Evolutionary conservation across 139 green algal genomes (phyloP), one percentile per base, ranked within the genome.

Genomic region (Protoeuglena noctilucae): DNA sequence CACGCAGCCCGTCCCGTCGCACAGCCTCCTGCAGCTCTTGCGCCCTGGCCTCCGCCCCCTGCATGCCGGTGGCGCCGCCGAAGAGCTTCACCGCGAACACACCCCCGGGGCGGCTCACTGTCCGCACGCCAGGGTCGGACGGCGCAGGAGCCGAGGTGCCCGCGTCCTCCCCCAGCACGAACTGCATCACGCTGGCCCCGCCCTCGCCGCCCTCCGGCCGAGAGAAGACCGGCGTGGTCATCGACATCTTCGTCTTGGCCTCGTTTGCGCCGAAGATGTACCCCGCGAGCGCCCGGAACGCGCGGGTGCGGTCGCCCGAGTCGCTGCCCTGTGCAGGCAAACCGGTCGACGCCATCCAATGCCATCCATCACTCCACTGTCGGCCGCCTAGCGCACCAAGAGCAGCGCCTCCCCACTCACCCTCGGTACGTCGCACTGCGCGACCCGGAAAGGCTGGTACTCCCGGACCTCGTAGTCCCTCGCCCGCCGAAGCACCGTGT

Each of bases 191-290:
- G n/a, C n/a, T n/a, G n/a, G n/a, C n/a, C n/a, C n/a, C n/a, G 40
- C 51, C 47, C 47, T 57, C 7, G 19, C 28, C 12, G 9, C 34
- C 34, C 34, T 7, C 34, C 34, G 34, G 34, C 22, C 17, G 23
- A 18, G 53, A 53, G 53, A 48, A 60, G 26, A 60, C 53, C 23
- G 53, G 53, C n/a, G 53, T 60, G 26, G 53, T 60, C 53, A 60
- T 60, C 21, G 27, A 14, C 34, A 60, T 49, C 25, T 22, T 60
- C 40, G 56, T 21, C 21, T 56, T 56, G 22, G 19, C n/a, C 25
- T 56, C 40, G 53, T 60, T 60, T 4, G 19, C 53, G 21, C 53
- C 53, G 22, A 60, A 60, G 30, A 60, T 60, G 53, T 48, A 60
- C 28, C 53, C 6, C 21, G 53, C 53, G 16, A 60, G 53, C 21